A percentile compares a stretch with the other conserved stretches of the same genome.
phyloP scores from a whole-genome alignment of 768 basidiomycete species.

The Kondoa malvinella region DNA sequence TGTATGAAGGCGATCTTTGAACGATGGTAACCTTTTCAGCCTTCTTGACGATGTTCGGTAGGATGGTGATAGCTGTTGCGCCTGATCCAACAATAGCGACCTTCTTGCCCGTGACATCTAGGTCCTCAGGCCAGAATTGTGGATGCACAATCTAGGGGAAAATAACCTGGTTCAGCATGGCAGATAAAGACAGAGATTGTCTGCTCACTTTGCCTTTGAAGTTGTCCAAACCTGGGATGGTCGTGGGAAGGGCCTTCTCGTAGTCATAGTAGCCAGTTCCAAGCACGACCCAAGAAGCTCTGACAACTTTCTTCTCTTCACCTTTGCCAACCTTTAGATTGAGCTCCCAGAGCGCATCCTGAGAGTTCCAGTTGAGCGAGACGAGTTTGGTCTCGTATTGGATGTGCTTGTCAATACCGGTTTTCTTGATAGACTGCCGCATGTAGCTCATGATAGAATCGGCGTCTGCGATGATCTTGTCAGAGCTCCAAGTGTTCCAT shows the following conservation, averaged over 20 bases:
- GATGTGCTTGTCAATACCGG: slow-evolving; percentile 3
- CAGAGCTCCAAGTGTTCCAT: slow-evolving; percentile 11
- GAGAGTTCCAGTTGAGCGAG: slow-evolving; percentile 10
- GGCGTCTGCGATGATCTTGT: slow-evolving; percentile 8
- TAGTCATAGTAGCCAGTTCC: slow-evolving; percentile 23
- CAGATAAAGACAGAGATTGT: background rate
- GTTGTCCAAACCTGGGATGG: slow-evolving; percentile 17
- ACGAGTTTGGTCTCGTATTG: slow-evolving; percentile 6
- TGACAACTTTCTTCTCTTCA: slow-evolving; percentile 1
- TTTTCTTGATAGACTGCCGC: background rate
- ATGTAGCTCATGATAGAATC: slow-evolving; percentile 10
- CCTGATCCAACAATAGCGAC: slow-evolving; percentile 20
- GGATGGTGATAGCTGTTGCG: slow-evolving; percentile 22
- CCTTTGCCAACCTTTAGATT: slow-evolving; percentile 1
- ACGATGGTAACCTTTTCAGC: slow-evolving; percentile 16
- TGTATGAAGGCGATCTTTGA: slow-evolving; percentile 19
- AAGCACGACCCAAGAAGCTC: slow-evolving; percentile 19
- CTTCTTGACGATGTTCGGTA: slow-evolving; percentile 10
- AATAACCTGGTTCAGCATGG: background rate
- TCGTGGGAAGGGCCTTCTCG: slow-evolving; percentile 13
- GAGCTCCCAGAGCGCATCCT: slow-evolving; percentile 15
- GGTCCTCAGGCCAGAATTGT: slow-evolving; percentile 21
- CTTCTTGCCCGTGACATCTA: slow-evolving; percentile 13
- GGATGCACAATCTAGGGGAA: slow-evolving; percentile 15
- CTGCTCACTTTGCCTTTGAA: slow-evolving; percentile 12